phyloP scores from a whole-genome alignment of 2,329 filamentous ascomycete genomes.

The Ophiostoma triangulosporum region DNA sequence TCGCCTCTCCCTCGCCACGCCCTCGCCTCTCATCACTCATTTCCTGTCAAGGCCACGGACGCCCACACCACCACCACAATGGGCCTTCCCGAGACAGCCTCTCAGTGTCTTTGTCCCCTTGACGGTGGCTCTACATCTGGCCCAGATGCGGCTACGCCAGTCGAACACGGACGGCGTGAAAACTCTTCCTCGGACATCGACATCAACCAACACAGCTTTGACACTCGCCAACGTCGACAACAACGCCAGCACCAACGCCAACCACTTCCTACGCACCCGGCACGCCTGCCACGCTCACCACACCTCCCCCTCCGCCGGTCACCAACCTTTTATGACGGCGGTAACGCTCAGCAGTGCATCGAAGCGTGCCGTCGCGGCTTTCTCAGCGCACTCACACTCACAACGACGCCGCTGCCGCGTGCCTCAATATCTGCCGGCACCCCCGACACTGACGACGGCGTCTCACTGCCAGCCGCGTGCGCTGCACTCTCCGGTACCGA shows the following conservation, averaged over 20 bases:
- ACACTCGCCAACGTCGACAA: no score
- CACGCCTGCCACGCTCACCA: not conserved
- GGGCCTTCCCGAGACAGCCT: conserved; percentile 10
- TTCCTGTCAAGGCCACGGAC: not conserved
- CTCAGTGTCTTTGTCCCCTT: conserved; percentile 11
- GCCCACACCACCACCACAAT: conserved; percentile 1
- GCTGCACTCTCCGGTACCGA: conserved; percentile 6
- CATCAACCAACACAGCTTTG: not conserved
- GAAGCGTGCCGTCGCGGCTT: conserved; percentile 10
- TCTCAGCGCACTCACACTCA: not conserved
- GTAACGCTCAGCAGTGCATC: conserved; percentile 11
- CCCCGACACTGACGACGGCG: not conserved
- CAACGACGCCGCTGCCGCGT: not conserved
- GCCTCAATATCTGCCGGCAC: not conserved
- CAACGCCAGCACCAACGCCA: not conserved
- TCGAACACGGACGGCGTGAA: not conserved
- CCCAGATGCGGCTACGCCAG: not conserved
- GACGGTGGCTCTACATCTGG: not conserved
- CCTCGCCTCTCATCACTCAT: not conserved
- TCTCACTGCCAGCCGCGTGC: conserved; percentile 4
- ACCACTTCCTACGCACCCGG: no score
- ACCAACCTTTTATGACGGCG: conserved; percentile 6
- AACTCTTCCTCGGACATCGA: not conserved
- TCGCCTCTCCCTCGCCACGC: not conserved
- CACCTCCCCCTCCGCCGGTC: not conserved